Conservation (phyloP, 345 rosid species). For the Brassica napus region DNA sequence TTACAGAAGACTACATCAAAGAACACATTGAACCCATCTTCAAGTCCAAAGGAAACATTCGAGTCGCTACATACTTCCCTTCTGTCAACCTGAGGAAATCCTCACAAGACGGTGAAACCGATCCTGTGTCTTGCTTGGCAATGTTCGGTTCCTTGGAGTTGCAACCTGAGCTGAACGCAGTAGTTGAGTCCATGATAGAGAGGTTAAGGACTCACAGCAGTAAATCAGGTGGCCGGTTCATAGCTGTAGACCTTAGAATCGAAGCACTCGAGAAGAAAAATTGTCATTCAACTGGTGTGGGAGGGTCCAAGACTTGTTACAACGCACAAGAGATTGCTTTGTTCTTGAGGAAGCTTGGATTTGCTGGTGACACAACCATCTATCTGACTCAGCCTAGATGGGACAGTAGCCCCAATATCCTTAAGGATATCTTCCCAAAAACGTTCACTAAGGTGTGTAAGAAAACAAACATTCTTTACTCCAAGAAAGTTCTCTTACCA, state of each 20-base stretch:
- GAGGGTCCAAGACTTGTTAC: slow-evolving; percentile 72
- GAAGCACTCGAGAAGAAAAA: slow-evolving; percentile 70
- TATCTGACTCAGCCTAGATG: slow-evolving; percentile 94
- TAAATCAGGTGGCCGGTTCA: slow-evolving; percentile 71
- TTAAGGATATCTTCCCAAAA: slow-evolving; percentile 87
- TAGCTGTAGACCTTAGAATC: slow-evolving; percentile 90
- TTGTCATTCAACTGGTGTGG: slow-evolving; percentile 56
- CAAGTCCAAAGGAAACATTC: slow-evolving; percentile 73
- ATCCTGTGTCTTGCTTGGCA: slow-evolving; percentile 73
- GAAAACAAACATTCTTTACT: slow-evolving; percentile 4
- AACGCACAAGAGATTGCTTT: slow-evolving; percentile 74
- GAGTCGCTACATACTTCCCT: slow-evolving; percentile 91
- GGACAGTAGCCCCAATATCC: slow-evolving; percentile 78
- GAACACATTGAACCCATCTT: slow-evolving; percentile 67
- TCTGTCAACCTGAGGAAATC: slow-evolving; percentile 88
- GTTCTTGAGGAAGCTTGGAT: slow-evolving; percentile 87
- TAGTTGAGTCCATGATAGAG: slow-evolving; percentile 79
- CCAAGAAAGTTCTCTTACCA: slow-evolving; percentile 9
- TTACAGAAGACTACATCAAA: slow-evolving; percentile 69
- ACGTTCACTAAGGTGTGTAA: slow-evolving; percentile 85
- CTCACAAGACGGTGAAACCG: slow-evolving; percentile 55
- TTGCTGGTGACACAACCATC: slow-evolving; percentile 66
- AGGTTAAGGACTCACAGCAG: slow-evolving; percentile 72
- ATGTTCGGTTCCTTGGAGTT: slow-evolving; percentile 86
- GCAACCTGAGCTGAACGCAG: slow-evolving; percentile 75